Evolutionary conservation across 1,284 basidiomycete genomes (phyloP).

Genomic region (Ustilago shanxiensis): DNA sequence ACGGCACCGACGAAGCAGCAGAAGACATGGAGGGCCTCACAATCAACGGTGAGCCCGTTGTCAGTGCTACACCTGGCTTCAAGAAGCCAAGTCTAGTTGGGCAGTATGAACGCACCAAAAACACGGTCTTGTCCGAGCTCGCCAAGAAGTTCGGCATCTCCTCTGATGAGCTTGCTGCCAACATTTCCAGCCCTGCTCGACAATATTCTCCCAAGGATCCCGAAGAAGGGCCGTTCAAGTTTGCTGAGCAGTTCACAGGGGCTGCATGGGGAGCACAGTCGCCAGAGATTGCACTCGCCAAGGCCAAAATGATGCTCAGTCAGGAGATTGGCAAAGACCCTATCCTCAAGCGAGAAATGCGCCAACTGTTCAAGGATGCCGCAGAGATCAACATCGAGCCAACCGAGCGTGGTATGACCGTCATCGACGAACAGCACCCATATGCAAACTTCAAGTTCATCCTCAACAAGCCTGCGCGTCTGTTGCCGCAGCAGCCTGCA

Average conservation of each 20-base stretch:
- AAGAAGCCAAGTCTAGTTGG: conserved; percentile 89
- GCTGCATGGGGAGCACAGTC: conserved; percentile 45
- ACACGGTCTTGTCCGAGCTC: conserved; percentile 80
- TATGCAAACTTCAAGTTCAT: conserved; percentile 98
- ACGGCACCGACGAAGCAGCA: conserved; percentile 77
- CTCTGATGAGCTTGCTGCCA: conserved; percentile 82
- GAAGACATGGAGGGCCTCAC: conserved; percentile 70
- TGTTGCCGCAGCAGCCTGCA: conserved; percentile 74
- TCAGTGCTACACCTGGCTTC: conserved; percentile 72
- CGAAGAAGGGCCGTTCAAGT: conserved; percentile 41
- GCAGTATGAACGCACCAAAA: conserved; percentile 86
- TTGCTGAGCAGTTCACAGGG: conserved; percentile 67
- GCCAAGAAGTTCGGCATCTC: conserved; percentile 85
- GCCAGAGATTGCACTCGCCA: conserved; percentile 55
- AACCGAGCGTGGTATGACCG: conserved; percentile 88
- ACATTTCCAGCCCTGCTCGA: conserved; percentile 77
- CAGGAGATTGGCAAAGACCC: conserved; percentile 95
- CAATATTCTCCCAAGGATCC: conserved; percentile 77
- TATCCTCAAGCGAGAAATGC: conserved; percentile 82
- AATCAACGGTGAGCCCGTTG: conserved; percentile 33
- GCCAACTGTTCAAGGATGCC: conserved; percentile 81
- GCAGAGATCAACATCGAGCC: conserved; percentile 86
- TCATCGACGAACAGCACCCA: conserved; percentile 89
- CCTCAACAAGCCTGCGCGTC: conserved; percentile 81
- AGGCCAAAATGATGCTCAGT: conserved; percentile 84